A percentile compares a stretch with the other conserved stretches of the same genome.
These are phyloP conservation scores for Mortierella sp. DNA, from an alignment of 371 early-diverging fungal species.

Conservation along the genomic window DNA sequence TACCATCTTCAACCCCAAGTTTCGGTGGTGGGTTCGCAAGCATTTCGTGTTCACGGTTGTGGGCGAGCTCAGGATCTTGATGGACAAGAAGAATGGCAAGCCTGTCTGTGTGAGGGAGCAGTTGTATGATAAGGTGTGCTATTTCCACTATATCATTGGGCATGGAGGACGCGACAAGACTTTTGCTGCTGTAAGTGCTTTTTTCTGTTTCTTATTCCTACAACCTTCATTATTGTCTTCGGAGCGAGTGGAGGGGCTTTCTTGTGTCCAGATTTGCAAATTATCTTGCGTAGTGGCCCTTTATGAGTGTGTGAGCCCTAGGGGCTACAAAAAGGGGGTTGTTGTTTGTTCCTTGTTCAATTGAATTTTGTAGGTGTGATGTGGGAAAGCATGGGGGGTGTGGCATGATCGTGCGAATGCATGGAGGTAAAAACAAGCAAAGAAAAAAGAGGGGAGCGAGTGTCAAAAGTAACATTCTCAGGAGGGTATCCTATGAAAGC, in stretches of 20 bases:
- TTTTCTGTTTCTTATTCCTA: background rate
- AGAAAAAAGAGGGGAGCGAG: background rate
- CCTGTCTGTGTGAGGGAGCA: slow-evolving; percentile 54
- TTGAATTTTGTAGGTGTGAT: background rate
- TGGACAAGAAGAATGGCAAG: slow-evolving; percentile 58
- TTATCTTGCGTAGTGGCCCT: background rate
- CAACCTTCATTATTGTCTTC: background rate
- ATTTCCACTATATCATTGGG: slow-evolving; percentile 58
- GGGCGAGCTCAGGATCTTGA: slow-evolving; percentile 52
- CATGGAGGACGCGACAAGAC: slow-evolving; percentile 59
- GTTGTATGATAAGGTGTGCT: slow-evolving; percentile 56
- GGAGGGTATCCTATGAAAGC: background rate
- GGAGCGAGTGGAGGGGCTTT: background rate
- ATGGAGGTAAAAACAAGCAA: background rate
- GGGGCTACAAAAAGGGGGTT: background rate
- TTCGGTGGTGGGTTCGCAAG: slow-evolving; percentile 58
- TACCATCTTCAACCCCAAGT: slow-evolving; percentile 57
- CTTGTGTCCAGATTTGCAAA: slow-evolving; percentile 1
- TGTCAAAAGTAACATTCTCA: background rate
- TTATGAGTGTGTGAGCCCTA: background rate
- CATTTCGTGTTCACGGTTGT: slow-evolving; percentile 57
- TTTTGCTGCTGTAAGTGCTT: slow-evolving; percentile 52
- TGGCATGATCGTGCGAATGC: background rate
- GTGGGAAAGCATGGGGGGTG: background rate
- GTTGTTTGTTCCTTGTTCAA: background rate